Evolutionary conservation across 768 basidiomycete species (phyloP), one percentile per base, ranked within the genome.

Genomic region (Termitomyces eurrhizus): DNA sequence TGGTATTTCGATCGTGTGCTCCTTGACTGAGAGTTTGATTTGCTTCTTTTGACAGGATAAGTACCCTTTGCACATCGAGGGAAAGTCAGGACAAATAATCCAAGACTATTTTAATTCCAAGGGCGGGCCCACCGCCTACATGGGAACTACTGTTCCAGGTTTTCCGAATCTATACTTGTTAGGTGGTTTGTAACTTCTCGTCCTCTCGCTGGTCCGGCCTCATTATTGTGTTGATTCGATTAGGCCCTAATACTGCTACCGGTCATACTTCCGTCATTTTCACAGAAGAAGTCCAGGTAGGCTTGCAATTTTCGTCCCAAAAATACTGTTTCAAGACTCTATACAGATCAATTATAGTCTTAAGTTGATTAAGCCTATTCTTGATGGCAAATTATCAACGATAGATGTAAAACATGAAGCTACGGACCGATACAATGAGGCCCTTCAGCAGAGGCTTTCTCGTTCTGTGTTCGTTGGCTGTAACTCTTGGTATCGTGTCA

Each of bases 111-210:
- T 70, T 58, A 68, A 73, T 12, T 62, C 69, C 7, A 67, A 75
- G n/a, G 71, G 71, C 0, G 80, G 80, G 0, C 77, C 80, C 11
- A 72, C 73, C 50, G 80, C 80, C 18, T 81, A 81, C 64, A 65
- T 76, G 8, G 80, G 79, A 32, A 79, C 77, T 1, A 69, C 72
- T 6, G 59, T 78, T 4, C 78, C 80, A 35, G 75, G 74, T 12
- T 82, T 82, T 64, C 81, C 81, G 0, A 82, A 82, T 62, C 75
- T 79, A 59, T 80, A 70, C 64, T 68, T 72, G 9, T 55, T 81
- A 5, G 64, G 70, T 26, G 81, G 80, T 77, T 50, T 37, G 69
- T 62, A 14, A 41, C 33, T 13, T 52, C 32, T 18, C n/a, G n/a
- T 2, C 21, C 9, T 54, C 33, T 36, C 12, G 7, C 37, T 41